A percentile compares a stretch with the other conserved stretches of the same genome.
phyloP scores from a whole-genome alignment of 441 rosid species.

The Iberis amara region DNA sequence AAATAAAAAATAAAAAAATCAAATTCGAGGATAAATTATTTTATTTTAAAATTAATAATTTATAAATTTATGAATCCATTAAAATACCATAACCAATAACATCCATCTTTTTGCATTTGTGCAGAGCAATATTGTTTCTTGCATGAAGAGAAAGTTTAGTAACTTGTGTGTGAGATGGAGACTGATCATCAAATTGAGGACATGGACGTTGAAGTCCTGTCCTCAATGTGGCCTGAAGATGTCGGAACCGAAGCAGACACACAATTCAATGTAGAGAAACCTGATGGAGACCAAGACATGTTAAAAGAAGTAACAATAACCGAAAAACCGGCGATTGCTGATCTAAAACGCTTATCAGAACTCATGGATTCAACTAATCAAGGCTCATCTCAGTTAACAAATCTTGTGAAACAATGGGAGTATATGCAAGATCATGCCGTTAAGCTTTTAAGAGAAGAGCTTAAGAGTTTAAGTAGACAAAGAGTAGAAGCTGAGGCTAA shows the following conservation, averaged over 20 bases:
- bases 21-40: too few relatives aligned
- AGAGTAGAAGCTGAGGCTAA: conserved; percentile 80
- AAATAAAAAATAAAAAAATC: too few relatives aligned
- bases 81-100: too few relatives aligned
- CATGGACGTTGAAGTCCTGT: conserved; percentile 75
- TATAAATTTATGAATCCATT: too few relatives aligned
- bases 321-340: conserved; percentile 41
- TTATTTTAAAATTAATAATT: too few relatives aligned
- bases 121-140: conserved; percentile 12
- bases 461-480: conserved; percentile 63
- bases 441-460: conserved; percentile 74
- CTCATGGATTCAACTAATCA: conserved; percentile 55
- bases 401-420: conserved; percentile 83
- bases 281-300: conserved; percentile 79
- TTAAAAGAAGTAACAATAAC: conserved; percentile 71
- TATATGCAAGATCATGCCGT: conserved; percentile 73
- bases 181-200: conserved; percentile 63
- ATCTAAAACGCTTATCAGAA: conserved; percentile 57
- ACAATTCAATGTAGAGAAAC: conserved; percentile 81
- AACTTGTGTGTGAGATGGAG: conserved; percentile 56
- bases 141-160: conserved; percentile 26
- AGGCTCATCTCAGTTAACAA: conserved; percentile 78
- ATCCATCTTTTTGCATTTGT: conserved; percentile 14
- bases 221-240: conserved; percentile 98
- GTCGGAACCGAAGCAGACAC: conserved; percentile 62